Percentiles rank a stretch among this genome's conserved stretches.
These are phyloP conservation scores for Xanthoconium purpureum DNA, from an alignment of 768 basidiomycete genomes.

Conservation along the genomic window DNA sequence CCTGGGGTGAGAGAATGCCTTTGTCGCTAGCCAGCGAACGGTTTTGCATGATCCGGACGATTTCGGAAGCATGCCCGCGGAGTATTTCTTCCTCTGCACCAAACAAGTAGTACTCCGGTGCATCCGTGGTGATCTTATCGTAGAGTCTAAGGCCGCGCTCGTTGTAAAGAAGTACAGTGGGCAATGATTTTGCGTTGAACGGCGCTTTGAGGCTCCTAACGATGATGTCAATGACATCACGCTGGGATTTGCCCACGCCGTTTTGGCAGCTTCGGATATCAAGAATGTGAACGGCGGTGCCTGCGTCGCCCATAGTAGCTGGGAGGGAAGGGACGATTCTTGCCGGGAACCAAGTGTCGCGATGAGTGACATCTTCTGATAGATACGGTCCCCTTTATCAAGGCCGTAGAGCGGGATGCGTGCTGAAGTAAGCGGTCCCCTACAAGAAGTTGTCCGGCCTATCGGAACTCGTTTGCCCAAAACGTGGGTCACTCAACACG, in stretches of 20 bases:
- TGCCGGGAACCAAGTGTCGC: neutral
- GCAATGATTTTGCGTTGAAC: constrained; percentile 57
- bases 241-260: neutral
- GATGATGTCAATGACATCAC: constrained; percentile 46
- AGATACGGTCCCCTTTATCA: neutral
- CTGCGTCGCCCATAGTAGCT: constrained; percentile 22
- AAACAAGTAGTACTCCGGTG: constrained; percentile 87
- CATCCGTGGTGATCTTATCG: constrained; percentile 78
- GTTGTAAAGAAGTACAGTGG: constrained; percentile 84
- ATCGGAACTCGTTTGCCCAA: neutral
- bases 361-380: neutral
- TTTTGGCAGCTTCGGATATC: constrained; percentile 20
- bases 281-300: constrained; percentile 16
- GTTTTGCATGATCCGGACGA: constrained; percentile 68
- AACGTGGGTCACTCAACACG: neutral
- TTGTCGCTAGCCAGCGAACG: constrained; percentile 14
- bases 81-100: constrained; percentile 84
- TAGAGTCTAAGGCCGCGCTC: constrained; percentile 82
- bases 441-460: neutral
- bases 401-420: neutral
- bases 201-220: constrained; percentile 54
- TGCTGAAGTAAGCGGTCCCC: constrained; percentile 2
- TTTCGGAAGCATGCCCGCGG: constrained; percentile 65
- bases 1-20: constrained; percentile 40
- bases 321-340: neutral